phyloP scores from a whole-genome alignment of 805 yeast genomes.

The Priceomyces melissophilus region DNA sequence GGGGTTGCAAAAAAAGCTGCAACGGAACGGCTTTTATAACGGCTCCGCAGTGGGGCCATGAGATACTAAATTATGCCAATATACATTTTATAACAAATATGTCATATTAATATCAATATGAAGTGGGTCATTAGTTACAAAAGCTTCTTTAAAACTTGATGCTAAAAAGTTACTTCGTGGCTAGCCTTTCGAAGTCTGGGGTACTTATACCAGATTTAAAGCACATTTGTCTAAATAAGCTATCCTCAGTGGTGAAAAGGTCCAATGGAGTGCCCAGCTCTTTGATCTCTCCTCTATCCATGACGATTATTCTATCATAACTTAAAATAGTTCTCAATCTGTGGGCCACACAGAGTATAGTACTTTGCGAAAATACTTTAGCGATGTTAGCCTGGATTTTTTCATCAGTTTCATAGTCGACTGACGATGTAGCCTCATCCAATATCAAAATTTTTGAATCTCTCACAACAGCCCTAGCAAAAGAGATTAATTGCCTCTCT shows the following conservation, averaged over 20 bases:
- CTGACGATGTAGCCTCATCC: slow-evolving; percentile 40
- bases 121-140: too few relatives aligned
- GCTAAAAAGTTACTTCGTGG: too few relatives aligned
- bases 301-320: slow-evolving; percentile 32
- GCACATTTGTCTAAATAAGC: slow-evolving; percentile 34
- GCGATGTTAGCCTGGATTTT: slow-evolving; percentile 33
- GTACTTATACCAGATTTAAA: slow-evolving; percentile 32
- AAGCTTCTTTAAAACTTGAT: too few relatives aligned
- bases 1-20: too few relatives aligned
- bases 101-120: too few relatives aligned
- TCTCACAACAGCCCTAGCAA: slow-evolving; percentile 37
- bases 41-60: too few relatives aligned
- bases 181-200: slow-evolving; percentile 19
- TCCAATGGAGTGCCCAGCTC: slow-evolving; percentile 35
- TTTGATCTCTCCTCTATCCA: slow-evolving; percentile 31
- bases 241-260: slow-evolving; percentile 22
- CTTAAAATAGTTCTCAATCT: slow-evolving; percentile 35
- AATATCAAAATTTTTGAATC: slow-evolving; percentile 33
- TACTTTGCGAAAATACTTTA: slow-evolving; percentile 29
- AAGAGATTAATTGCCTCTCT: slow-evolving; percentile 36
- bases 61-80: too few relatives aligned
- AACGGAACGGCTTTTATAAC: too few relatives aligned
- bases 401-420: slow-evolving; percentile 37
- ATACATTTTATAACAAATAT: too few relatives aligned
- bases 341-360: slow-evolving; percentile 38